Base-by-base conservation (phyloP, 169 alveolate genomes). In the Plasmodium knowlesi region DNA sequence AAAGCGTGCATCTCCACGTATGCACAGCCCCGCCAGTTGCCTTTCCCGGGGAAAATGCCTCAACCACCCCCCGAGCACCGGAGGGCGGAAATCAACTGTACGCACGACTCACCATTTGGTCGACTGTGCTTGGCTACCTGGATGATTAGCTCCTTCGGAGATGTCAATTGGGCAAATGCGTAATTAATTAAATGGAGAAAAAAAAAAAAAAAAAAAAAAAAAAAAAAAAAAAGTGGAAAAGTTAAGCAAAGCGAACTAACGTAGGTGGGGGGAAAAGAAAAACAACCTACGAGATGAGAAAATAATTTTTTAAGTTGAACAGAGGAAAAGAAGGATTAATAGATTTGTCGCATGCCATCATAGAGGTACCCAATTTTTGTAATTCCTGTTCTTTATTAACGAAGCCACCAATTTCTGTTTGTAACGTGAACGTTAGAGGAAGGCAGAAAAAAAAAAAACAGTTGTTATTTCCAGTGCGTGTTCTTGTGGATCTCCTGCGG, bases 171-270 rank as follows among this genome's bases (percentile, higher is more conserved):
- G 61, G 22, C 61, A 50, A 50, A 50, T 50, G 61, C 19, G 61
- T 14, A 14, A 50, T 50, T 12, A 0, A 61, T 19, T 2, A 61
- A 61, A 19, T 19, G 32, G 32, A 61, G 32, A 61, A 61, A 61
- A 61, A 57, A 57, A 16, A 73, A 73, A 74, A 30, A 74, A 74
- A 39, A 74, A 28, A 74, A 74, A 74, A 74, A 22, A 76, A 32
- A 30, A 32, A 1, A 3, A 19, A 34, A 41, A 76, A 76, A 76
- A 25, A 30, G 32, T 2, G 19, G 32, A 76, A 76, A 34, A 4
- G 14, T 34, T 12, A 28, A 34, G 57, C 25, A 74, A 74, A 74
- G 25, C 37, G 43, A 37, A 76, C 61, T 30, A 76, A 76, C 57
- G 43, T 25, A 19, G 32, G 32, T 19, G 10, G 9, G 57, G 30